A percentile compares a stretch with the other conserved stretches of the same genome.
Conservation (phyloP, 1,284 basidiomycete species). For the Puccinia hordei region DNA sequence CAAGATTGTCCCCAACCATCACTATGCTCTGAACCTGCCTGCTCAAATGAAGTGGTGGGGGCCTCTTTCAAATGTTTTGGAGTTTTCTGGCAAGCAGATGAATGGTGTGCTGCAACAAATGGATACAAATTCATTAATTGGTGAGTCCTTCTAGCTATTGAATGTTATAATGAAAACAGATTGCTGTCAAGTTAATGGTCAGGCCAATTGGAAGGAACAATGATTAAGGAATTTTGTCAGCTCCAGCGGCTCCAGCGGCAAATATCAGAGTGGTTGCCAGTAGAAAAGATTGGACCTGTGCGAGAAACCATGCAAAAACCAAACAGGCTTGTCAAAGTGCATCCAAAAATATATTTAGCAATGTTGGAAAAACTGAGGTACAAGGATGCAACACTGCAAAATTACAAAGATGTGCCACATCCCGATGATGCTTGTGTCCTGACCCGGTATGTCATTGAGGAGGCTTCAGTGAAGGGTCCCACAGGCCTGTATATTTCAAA, state of each 20-base stretch:
- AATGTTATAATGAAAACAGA: not conserved
- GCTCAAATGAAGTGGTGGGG: constrained; percentile 35
- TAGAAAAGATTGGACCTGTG: no score
- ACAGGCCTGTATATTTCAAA: not conserved
- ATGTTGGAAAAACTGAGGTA: no score
- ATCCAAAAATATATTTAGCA: no score
- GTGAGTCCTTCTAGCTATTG: not conserved
- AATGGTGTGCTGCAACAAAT: constrained; percentile 16
- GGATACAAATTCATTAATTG: not conserved
- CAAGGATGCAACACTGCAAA: no score
- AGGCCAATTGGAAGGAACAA: not conserved
- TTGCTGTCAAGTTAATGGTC: not conserved
- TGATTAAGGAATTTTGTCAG: constrained; percentile 19
- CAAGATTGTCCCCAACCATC: no score
- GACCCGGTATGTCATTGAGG: not conserved
- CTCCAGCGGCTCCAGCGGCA: not conserved
- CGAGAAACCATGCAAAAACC: no score
- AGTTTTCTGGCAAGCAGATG: constrained; percentile 26
- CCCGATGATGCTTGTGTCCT: not conserved
- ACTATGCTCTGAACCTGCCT: constrained; percentile 34
- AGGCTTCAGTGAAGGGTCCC: not conserved
- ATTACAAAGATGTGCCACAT: not conserved
- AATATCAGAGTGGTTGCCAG: no score
- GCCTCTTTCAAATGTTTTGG: not conserved
- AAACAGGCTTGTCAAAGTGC: not conserved